Evolutionary conservation across 371 early-diverging fungal genomes (phyloP), one percentile per base, ranked within the genome.

Genomic region (Umbelopsis sp.): DNA sequence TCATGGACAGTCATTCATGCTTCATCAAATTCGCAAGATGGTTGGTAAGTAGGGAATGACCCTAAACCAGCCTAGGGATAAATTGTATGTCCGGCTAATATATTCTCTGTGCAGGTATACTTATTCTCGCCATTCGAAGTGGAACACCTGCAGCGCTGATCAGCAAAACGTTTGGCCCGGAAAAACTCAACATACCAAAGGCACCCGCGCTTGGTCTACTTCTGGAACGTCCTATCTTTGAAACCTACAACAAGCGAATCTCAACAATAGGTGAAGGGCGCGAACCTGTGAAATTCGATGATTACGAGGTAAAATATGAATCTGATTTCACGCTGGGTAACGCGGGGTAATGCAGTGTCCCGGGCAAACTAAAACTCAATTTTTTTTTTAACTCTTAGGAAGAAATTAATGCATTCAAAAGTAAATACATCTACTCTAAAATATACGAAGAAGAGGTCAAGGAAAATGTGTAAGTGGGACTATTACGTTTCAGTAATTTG

Each of bases 21-120:
- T 99, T 44, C 99, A 99, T 82, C 99, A 99, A 79, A 99, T 99
- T 70, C 93, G 99, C 65, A 99, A 99, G 77, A 99, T 99, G 99
- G 92, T 99, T 68, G 94, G 96, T 74, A 79, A 80, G 76, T 53
- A 11, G 18, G 4, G 4, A 38, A 29, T 57, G 24, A 10, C 24
- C 3, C 50, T 22, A 22, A 11, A 2, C 46, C 63, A 38, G 53
- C 35, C 38, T 62, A 29, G 25, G 53, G 52, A 37, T 22, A 51
- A 12, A 0, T 20, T 48, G 16, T 48, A 48, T 48, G 7, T 16
- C 7, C 41, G 22, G 32, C 48, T 16, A 18, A 29, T 22, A 25
- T 35, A 12, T 38, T 35, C 20, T 46, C 32, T 32, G 37, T 44
- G 50, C 74, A 84, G 87, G 87, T 20, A 82, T 98, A 76, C 90